phyloP scores from a whole-genome alignment of 148 eudicot species.

The Nepenthes gracilis region DNA sequence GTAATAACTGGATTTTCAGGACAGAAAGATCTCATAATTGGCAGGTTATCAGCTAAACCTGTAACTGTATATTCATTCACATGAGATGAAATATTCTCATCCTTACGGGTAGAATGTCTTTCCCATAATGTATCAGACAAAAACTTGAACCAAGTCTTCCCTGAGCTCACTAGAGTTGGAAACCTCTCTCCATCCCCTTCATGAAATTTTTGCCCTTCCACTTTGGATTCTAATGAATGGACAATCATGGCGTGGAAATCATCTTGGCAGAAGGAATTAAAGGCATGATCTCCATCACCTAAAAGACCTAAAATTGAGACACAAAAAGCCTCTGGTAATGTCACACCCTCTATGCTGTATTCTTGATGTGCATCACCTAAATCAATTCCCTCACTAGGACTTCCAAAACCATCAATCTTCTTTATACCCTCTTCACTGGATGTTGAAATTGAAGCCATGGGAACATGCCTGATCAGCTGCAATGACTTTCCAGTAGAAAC shows the following conservation, averaged over 20 bases:
- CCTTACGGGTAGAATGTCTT: slow-evolving; percentile 16
- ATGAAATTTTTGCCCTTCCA: slow-evolving; percentile 8
- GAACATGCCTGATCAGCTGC: slow-evolving; percentile 78
- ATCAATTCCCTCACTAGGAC: slow-evolving; percentile 8
- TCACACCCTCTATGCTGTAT: slow-evolving; percentile 31
- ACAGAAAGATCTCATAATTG: slow-evolving; percentile 25
- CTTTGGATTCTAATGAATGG: slow-evolving; percentile 14
- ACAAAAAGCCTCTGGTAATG: slow-evolving; percentile 79
- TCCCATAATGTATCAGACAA: slow-evolving; percentile 37
- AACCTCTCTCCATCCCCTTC: slow-evolving; percentile 12
- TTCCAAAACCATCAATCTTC: slow-evolving; percentile 11
- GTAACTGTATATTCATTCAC: slow-evolving; percentile 15
- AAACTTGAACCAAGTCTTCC: slow-evolving; percentile 52
- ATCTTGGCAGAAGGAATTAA: slow-evolving; percentile 41
- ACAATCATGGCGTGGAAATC: slow-evolving; percentile 24
- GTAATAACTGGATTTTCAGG: slow-evolving; percentile 73
- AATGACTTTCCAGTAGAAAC: slow-evolving; percentile 94
- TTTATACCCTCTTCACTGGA: slow-evolving; percentile 18
- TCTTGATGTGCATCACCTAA: slow-evolving; percentile 12
- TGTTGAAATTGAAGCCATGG: slow-evolving; percentile 19
- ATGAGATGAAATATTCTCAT: slow-evolving; percentile 6
- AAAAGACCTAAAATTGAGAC: slow-evolving; percentile 70
- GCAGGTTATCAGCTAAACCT: slow-evolving; percentile 17
- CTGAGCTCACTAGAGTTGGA: slow-evolving; percentile 17
- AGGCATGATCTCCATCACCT: slow-evolving; percentile 81